phyloP scores from a whole-genome alignment of 2,329 filamentous ascomycete genomes.

The Myriangium duriaei region DNA sequence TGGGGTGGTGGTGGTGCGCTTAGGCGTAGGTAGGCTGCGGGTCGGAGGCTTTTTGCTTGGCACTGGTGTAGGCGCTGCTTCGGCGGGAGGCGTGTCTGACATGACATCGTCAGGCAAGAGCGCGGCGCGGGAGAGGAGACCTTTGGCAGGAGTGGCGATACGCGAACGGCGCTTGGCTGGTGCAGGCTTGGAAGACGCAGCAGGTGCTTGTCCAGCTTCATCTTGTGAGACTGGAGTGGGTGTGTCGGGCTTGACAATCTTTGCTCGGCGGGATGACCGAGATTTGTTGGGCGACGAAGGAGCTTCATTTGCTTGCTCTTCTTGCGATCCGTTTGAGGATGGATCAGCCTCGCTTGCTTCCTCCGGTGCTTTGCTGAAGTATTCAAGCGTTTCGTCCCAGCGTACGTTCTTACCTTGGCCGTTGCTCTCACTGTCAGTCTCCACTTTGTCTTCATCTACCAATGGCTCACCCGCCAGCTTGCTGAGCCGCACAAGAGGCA shows the following conservation, averaged over 20 bases:
- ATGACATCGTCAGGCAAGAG: slow-evolving; percentile 4
- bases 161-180: slow-evolving; percentile 19
- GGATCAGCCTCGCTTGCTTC: slow-evolving; percentile 14
- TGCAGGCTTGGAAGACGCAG: slow-evolving; percentile 7
- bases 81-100: not conserved
- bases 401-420: slow-evolving; percentile 22
- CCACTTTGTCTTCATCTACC: not conserved
- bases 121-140: slow-evolving; percentile 1
- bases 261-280: slow-evolving; percentile 3
- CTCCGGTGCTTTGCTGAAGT: slow-evolving; percentile 28
- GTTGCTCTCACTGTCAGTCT: slow-evolving; percentile 14
- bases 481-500: slow-evolving; percentile 31
- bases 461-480: slow-evolving; percentile 26
- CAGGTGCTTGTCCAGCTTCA: not conserved
- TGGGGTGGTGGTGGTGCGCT: slow-evolving; percentile 5
- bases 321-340: not conserved
- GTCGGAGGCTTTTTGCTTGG: slow-evolving; percentile 1
- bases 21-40: slow-evolving; percentile 6
- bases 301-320: not conserved
- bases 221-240: not conserved
- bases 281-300: slow-evolving; percentile 1
- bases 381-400: slow-evolving; percentile 36
- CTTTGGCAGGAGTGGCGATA: slow-evolving; percentile 25
- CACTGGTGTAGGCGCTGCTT: not conserved
- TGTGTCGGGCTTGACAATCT: not conserved